Evolutionary conservation across 768 basidiomycete species (phyloP).

Genomic region (Cubamyces lactineus): DNA sequence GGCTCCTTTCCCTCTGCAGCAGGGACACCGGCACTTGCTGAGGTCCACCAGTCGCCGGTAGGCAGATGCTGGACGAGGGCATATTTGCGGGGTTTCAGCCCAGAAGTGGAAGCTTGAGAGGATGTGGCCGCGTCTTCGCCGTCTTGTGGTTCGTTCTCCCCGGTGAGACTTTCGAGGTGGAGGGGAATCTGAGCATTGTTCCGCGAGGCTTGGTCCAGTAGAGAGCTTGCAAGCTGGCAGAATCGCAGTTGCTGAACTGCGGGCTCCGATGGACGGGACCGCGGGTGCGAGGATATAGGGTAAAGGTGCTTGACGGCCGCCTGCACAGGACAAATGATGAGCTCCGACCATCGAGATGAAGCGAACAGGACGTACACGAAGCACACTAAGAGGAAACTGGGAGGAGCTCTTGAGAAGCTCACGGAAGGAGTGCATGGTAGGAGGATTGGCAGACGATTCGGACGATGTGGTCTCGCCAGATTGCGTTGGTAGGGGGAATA

Average conservation of each 20-base stretch:
- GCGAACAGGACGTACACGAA: constrained; percentile 51
- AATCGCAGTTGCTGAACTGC: constrained; percentile 74
- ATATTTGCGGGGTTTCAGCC: constrained; percentile 51
- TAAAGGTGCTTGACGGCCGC: constrained; percentile 68
- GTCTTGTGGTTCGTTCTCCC: constrained; percentile 22
- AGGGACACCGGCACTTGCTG: constrained; percentile 54
- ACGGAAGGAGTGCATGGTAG: constrained; percentile 50
- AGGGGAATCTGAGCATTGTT: constrained; percentile 49
- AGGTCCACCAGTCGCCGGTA: constrained; percentile 78
- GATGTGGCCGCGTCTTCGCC: constrained; percentile 34
- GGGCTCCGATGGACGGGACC: constrained; percentile 62
- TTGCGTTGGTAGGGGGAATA: constrained; percentile 58
- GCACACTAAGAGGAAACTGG: constrained; percentile 54
- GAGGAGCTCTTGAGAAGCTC: constrained; percentile 57
- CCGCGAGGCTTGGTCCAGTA: constrained; percentile 71
- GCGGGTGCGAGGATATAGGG: constrained; percentile 68
- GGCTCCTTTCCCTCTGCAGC: constrained; percentile 40
- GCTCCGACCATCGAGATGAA: background rate
- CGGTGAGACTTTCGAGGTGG: constrained; percentile 49
- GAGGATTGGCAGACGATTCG: constrained; percentile 29
- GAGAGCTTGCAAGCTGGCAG: constrained; percentile 70
- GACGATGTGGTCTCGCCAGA: constrained; percentile 47
- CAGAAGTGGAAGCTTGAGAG: constrained; percentile 35
- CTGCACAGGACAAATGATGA: constrained; percentile 36
- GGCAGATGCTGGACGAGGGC: constrained; percentile 83